Evolutionary conservation across 768 basidiomycete genomes (phyloP).

Genomic region (Serendipita sp.): DNA sequence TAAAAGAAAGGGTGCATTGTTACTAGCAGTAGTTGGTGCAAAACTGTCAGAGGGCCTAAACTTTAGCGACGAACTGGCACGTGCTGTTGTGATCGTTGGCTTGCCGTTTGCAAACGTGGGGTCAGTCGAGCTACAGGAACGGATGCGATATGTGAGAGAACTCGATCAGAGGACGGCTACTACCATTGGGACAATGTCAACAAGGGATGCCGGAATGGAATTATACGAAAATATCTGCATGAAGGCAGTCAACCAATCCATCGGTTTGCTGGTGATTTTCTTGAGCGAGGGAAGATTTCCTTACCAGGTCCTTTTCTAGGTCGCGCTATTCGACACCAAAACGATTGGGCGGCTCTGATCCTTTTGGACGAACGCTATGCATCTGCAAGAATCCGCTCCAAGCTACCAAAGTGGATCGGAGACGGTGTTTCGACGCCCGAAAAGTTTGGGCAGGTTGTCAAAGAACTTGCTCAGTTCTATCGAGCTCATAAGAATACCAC

Average conservation of each 20-base stretch:
- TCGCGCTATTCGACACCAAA: conserved; percentile 79
- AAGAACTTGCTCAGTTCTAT: conserved; percentile 54
- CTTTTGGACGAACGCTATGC: conserved; percentile 77
- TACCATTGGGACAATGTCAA: conserved; percentile 21
- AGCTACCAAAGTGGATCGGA: conserved; percentile 88
- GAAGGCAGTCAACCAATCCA: conserved; percentile 94
- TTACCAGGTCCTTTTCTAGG: conserved; percentile 36
- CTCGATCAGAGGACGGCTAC: conserved; percentile 29
- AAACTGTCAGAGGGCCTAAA: conserved; percentile 89
- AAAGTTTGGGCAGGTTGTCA: conserved; percentile 57
- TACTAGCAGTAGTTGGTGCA: conserved; percentile 91
- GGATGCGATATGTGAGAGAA: conserved; percentile 74
- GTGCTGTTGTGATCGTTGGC: conserved; percentile 75
- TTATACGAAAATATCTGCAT: conserved; percentile 85
- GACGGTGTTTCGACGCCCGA: conserved; percentile 39
- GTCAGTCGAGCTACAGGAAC: conserved; percentile 81
- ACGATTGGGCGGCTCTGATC: conserved; percentile 84
- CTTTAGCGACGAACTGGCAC: conserved; percentile 62
- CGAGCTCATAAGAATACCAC: conserved; percentile 19
- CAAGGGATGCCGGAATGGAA: conserved; percentile 59
- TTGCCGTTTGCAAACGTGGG: conserved; percentile 85
- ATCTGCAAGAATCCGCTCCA: conserved; percentile 46
- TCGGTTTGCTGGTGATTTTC: conserved; percentile 41
- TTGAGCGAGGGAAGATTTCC: background rate
- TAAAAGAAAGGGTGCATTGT: conserved; percentile 44